phyloP scores from a whole-genome alignment of 2,329 filamentous ascomycete species.

The Fusarium sterilihyphosum region DNA sequence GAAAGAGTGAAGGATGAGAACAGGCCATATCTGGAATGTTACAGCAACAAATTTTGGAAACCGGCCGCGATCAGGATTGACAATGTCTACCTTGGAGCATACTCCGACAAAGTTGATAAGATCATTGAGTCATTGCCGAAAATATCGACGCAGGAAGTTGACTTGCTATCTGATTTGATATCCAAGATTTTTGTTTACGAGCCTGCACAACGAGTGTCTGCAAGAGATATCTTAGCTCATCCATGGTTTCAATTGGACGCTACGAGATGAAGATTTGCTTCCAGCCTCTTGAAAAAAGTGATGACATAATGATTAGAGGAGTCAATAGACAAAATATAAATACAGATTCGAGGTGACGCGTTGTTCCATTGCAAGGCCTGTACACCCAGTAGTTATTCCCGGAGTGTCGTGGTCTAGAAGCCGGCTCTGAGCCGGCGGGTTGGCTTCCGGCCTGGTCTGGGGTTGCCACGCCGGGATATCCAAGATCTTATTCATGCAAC shows the following conservation, averaged over 20 bases:
- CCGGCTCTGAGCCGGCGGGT: slow-evolving; percentile 20
- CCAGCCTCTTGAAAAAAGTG: rapidly evolving
- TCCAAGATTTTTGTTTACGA: slow-evolving; percentile 22
- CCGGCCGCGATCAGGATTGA: slow-evolving; percentile 9
- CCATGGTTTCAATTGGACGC: slow-evolving; percentile 12
- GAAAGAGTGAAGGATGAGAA: not conserved
- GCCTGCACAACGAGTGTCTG: not conserved
- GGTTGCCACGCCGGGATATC: not conserved
- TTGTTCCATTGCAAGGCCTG: not conserved
- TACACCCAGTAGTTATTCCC: not conserved
- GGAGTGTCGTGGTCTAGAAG: not conserved
- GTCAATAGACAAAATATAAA: not conserved
- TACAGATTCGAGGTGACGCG: no score
- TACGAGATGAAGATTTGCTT: not conserved
- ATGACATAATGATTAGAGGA: not conserved
- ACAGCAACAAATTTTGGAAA: slow-evolving; percentile 17
- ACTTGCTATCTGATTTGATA: slow-evolving; percentile 17
- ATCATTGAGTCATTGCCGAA: slow-evolving; percentile 12
- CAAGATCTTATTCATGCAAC: not conserved
- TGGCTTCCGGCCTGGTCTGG: slow-evolving; percentile 8
- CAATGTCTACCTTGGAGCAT: not conserved
- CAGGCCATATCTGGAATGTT: slow-evolving; percentile 5
- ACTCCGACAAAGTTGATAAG: slow-evolving; percentile 5
- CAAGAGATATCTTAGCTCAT: slow-evolving; percentile 6
- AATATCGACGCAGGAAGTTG: slow-evolving; percentile 5